Evolutionary conservation across 164 flowering plant species (phyloP), one percentile per base, ranked within the genome.

Genomic region (Nymphaea colorata): DNA sequence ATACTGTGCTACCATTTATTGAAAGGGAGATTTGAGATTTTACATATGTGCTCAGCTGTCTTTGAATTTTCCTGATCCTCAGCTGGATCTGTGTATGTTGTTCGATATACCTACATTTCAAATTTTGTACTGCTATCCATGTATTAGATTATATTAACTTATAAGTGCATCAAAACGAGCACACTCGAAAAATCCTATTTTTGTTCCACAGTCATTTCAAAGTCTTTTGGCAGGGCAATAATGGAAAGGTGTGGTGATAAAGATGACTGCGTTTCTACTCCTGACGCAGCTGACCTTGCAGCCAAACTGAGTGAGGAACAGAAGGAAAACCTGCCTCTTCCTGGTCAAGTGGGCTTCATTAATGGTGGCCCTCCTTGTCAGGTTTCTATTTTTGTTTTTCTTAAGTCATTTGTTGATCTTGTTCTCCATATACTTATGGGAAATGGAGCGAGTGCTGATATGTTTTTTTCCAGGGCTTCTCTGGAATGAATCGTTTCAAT

Each of bases 341-440:
- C 99, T 18, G 99, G 99, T 44, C 84, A 87, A 80, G 99, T 94
- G 12, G 99, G 88, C 70, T 91, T 91, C 75, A 94, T 94, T 66
- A 91, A 87, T 77, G 99, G 99, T 66, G 99, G 99, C 10, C 99
- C 98, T 66, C 99, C 99, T 5, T 93, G 98, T 59, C 98, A 90
- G 90, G 93, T 84, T 61, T 36, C n/a, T 61, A 61, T 61, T 17
- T n/a, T 36, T 61, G n/a, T 61, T 17, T n/a, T 36, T 61, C 6
- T 61, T 8, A 11, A 61, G 6, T 11, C n/a, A 61, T 61, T n/a
- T 8, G 8, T 61, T 17, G 25, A 61, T 61, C 59, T 55, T 17
- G 25, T n/a, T 4, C 59, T 61, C 8, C 6, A 17, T 61, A 3
- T 47, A 4, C 3, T 47, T 14, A 4, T 47, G 55, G 55, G 12